Base-by-base conservation (phyloP, 331 rosid genomes). In the Cydonia oblonga region DNA sequence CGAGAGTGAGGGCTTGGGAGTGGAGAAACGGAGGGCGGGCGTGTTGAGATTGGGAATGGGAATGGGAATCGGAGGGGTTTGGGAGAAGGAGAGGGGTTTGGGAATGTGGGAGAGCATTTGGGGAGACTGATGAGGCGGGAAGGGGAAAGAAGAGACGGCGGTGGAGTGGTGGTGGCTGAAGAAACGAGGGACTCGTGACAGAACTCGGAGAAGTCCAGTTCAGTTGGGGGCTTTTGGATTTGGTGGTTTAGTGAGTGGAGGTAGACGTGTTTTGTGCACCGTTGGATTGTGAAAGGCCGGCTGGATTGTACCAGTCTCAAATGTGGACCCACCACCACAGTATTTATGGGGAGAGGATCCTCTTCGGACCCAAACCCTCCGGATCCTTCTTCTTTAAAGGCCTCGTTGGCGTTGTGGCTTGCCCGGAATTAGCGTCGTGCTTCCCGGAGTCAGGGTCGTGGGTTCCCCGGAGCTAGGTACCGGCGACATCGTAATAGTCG, bases 51-150 rank as follows among this genome's bases (percentile, higher is more conserved):
- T 52, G 56, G 57, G 67, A 46, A 53, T 52, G 56, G 57, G 67
- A 66, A 46, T 42, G 58, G 76, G 24, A 15, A 33, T 18, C 57
- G 63, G 38, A 44, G 74, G 38, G 54, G 64, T 20, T 49, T 60
- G 42, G 78, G 30, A 64, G 53, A 56, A 40, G 56, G 35, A 63
- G 76, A 66, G 15, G 54, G 69, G 69, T 3, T 60, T 74, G 33
- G 25, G 75, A 58, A 26, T 38, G 61, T 81, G 89, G 8, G 84
- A 75, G 28, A 85, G 67, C 90, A 88, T 83, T 15, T 60, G 22
- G 38, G 19, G 11, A 26, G 35, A 59, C n/a, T 3, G 32, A 23
- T 12, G 52, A 5, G 66, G 65, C 18, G 35, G 74, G 53, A 53
- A 53, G 32, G 32, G 52, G 52, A 22, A 3, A 64, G 22, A 49